Evolutionary conservation across 2,329 filamentous ascomycete genomes (phyloP), one percentile per base, ranked within the genome.

Genomic region (Aspergillus bombycis): DNA sequence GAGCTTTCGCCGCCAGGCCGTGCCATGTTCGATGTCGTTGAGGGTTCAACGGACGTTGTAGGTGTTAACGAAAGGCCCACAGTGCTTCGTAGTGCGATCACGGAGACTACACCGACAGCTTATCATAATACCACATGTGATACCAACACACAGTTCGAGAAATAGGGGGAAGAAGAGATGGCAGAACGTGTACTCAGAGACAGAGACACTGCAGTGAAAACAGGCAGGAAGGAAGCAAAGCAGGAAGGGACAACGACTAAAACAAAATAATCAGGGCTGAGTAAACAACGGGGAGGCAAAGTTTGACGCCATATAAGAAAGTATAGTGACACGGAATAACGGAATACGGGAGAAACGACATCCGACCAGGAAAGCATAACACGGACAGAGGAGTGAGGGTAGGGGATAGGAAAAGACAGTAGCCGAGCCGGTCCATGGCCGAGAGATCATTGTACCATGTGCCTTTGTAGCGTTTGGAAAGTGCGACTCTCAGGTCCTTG

Each of bases 41-140:
- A 52, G 14, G 62, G 64, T 23, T 63, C 71, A 32, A 68, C 68
- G 11, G 70, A 67, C 21, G 64, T 64, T 53, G 68, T 68, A 54
- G 66, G 62, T 23, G 60, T 58, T n/a, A 67, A 64, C n/a, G 65
- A 63, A 28, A 60, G 58, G 46, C 50, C 57, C 63, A 68, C 67
- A 34, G 19, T 52, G 28, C n/a, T n/a, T 32, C 28, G n/a, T 23
- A 4, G 4, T 2, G 28, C 4, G 19, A 34, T 12, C 19, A 32
- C 5, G 10, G 8, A 52, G 21, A 9, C 45, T 16, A 26, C 12
- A 16, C 23, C 19, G 11, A 9, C 16, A 21, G 48, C 9, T 32
- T 3, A 0, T 32, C 28, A 52, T 52, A 32, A 52, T 52, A 19
- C 28, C 6, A 34, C 8, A 34, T 21, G 9, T 16, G n/a, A n/a